These are phyloP conservation scores for Populus hybrid DNA, from an alignment of 441 rosid genomes.

Conservation along the genomic window DNA sequence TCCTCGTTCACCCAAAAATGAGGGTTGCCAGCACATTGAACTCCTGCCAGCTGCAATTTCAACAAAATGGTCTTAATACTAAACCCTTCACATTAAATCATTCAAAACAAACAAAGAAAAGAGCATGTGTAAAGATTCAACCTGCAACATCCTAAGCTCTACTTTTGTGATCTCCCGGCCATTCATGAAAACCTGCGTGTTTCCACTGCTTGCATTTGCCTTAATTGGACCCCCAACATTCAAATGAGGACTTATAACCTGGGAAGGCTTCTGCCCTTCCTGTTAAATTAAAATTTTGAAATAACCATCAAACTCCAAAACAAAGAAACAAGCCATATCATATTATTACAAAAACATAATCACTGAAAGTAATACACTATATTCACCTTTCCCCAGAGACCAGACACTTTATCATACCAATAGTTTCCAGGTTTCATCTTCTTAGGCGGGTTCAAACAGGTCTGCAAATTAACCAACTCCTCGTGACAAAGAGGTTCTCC, in stretches of 20 bases:
- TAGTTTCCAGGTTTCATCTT: slow-evolving; percentile 83
- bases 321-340: background rate
- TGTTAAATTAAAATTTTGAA: slow-evolving; percentile 35
- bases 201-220: slow-evolving; percentile 81
- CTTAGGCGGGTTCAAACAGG: slow-evolving; percentile 80
- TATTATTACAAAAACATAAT: slow-evolving; percentile 4
- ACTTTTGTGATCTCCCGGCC: slow-evolving; percentile 87
- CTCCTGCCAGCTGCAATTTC: slow-evolving; percentile 80
- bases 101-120: background rate
- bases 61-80: slow-evolving; percentile 17
- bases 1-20: slow-evolving; percentile 96
- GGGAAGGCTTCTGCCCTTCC: slow-evolving; percentile 91
- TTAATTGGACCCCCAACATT: slow-evolving; percentile 65
- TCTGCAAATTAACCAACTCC: slow-evolving; percentile 67
- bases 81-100: slow-evolving; percentile 16
- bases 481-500: slow-evolving; percentile 58
- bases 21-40: slow-evolving; percentile 93
- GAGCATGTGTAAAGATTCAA: slow-evolving; percentile 23
- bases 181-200: slow-evolving; percentile 73
- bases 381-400: slow-evolving; percentile 99
- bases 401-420: slow-evolving; percentile 96
- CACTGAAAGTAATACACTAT: slow-evolving; percentile 17
- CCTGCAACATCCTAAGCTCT: slow-evolving; percentile 93
- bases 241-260: slow-evolving; percentile 72
- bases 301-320: slow-evolving; percentile 29